These are phyloP conservation scores for Zoysia matrella DNA, from an alignment of 202 grass and related monocot species.

Conservation along the genomic window DNA sequence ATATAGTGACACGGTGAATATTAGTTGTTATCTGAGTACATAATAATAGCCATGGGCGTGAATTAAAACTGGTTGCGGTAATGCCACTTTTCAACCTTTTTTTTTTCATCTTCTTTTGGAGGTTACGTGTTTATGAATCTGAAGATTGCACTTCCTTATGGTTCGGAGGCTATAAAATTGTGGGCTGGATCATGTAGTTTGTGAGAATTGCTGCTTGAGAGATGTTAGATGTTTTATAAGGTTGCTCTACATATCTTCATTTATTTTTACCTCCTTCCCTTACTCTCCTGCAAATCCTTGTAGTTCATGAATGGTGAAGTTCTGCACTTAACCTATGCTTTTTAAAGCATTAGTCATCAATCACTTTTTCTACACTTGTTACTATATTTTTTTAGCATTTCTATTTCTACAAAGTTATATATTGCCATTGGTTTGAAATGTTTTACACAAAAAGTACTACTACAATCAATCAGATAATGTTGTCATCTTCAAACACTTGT, in stretches of 20 bases:
- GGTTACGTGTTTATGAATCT: not conserved
- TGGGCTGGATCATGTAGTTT: not conserved
- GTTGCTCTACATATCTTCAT: not conserved
- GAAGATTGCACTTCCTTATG: constrained; percentile 9
- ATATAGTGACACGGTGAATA: not conserved
- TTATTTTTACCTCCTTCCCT: not conserved
- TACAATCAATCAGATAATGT: not conserved
- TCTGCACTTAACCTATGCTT: not conserved
- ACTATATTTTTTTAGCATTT: constrained; percentile 6
- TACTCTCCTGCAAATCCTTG: not conserved
- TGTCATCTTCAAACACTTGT: not conserved
- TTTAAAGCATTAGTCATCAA: no score
- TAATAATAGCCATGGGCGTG: not conserved
- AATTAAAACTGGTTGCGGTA: not conserved
- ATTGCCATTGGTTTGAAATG: not conserved
- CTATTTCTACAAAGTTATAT: not conserved
- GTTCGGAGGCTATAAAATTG: not conserved
- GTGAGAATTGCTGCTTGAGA: not conserved
- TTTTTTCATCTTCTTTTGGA: not conserved
- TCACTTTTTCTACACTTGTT: no score
- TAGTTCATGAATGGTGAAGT: not conserved
- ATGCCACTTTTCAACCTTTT: not conserved
- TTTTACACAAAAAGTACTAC: not conserved
- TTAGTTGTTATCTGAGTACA: not conserved
- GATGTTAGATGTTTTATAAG: constrained; percentile 3